Conservation (phyloP, 768 basidiomycete species). For the Mycena rebaudengoi region DNA sequence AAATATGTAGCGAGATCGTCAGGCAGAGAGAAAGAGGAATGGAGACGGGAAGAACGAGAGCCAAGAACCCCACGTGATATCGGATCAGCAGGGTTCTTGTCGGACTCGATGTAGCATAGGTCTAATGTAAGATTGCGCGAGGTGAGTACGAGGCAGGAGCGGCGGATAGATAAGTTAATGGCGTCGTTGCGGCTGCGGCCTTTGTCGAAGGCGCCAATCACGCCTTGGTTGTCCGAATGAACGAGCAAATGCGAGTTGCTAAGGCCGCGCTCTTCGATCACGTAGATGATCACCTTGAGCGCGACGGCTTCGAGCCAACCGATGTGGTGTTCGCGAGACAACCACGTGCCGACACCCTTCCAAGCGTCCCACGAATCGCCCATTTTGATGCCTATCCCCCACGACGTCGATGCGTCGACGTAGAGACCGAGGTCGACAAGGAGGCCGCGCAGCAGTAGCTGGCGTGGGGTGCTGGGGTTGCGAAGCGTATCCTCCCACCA, state of each 20-base stretch:
- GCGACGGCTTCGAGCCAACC: slow-evolving; percentile 36
- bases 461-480: not conserved
- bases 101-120: slow-evolving; percentile 23
- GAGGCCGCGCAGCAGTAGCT: not conserved
- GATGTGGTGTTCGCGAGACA: slow-evolving; percentile 23
- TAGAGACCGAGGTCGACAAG: not conserved
- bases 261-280: slow-evolving; percentile 18
- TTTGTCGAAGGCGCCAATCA: slow-evolving; percentile 16
- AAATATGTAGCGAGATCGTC: not conserved
- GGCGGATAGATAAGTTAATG: slow-evolving; percentile 20
- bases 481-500: not conserved
- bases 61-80: not conserved
- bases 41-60: not conserved
- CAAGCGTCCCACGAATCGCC: slow-evolving; percentile 29
- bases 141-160: not conserved
- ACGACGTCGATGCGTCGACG: slow-evolving; percentile 35
- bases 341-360: slow-evolving; percentile 19
- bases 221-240: slow-evolving; percentile 21
- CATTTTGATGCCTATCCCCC: slow-evolving; percentile 35
- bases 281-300: not conserved
- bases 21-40: no score
- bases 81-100: not conserved
- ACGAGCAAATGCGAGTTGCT: slow-evolving; percentile 11
- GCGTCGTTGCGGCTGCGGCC: not conserved
- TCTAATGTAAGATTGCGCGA: not conserved